A percentile compares a stretch with the other conserved stretches of the same genome.
These are phyloP conservation scores for Chenopodium quinoa DNA, from an alignment of 148 eudicot species.

Conservation along the genomic window DNA sequence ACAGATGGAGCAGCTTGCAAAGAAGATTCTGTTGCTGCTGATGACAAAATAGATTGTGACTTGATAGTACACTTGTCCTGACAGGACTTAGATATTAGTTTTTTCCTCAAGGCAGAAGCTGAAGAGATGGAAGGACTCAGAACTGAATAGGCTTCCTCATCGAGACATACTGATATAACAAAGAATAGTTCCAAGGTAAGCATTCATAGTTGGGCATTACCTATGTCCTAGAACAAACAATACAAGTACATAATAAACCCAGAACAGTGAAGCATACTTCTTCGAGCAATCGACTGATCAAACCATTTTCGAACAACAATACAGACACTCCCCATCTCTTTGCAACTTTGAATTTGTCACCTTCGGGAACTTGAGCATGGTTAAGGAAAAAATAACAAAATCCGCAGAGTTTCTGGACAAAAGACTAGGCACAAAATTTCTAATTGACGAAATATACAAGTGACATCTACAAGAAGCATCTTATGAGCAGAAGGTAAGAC, in stretches of 20 bases:
- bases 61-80: conserved; percentile 44
- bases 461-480: conserved; percentile 8
- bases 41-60: conserved; percentile 41
- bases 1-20: conserved; percentile 41
- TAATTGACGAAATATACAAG: neutral
- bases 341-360: conserved; percentile 97
- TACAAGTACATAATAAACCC: no score
- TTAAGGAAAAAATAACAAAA: conserved; percentile 48
- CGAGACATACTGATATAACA: conserved; percentile 64
- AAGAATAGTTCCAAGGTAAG: conserved; percentile 24
- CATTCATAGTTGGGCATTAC: conserved; percentile 4
- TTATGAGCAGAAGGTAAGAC: neutral
- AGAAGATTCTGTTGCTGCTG: conserved; percentile 49
- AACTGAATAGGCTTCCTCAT: conserved; percentile 79
- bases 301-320: conserved; percentile 81
- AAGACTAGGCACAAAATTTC: neutral
- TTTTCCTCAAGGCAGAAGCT: conserved; percentile 35
- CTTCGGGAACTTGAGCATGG: conserved; percentile 76
- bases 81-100: conserved; percentile 37
- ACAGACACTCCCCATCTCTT: conserved; percentile 70
- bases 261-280: conserved; percentile 47
- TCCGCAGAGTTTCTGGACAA: neutral
- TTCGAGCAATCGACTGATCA: conserved; percentile 82
- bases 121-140: conserved; percentile 46
- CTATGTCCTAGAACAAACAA: neutral